A percentile compares a stretch with the other conserved stretches of the same genome.
Evolutionary conservation across 106 monocot genomes (phyloP).

Genomic region (Ottelia alismoides): DNA sequence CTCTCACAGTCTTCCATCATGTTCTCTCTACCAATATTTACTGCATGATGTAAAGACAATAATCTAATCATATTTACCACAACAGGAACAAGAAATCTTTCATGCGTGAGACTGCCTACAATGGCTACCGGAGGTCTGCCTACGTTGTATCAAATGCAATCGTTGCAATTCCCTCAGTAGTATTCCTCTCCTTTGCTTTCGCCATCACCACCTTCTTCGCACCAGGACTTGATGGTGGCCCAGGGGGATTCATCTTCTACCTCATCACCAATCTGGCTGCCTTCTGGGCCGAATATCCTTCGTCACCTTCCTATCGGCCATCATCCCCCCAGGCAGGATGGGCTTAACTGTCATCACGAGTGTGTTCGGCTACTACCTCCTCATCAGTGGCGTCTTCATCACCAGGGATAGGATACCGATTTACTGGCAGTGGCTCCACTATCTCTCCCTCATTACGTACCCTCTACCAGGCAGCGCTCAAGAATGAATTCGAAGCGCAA

Average conservation of each 20-base stretch:
- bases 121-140: neutral
- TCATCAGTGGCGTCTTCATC: constrained; percentile 91
- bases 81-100: too few species aligned
- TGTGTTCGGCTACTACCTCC: constrained; percentile 22
- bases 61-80: too few species aligned
- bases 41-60: too few species aligned
- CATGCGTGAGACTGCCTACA: neutral
- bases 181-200: neutral
- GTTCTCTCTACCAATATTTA: neutral
- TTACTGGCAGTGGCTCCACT: constrained; percentile 92
- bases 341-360: neutral
- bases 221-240: neutral
- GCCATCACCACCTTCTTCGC: neutral
- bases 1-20: neutral
- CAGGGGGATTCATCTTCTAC: neutral
- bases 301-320: neutral
- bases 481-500: neutral
- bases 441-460: constrained; percentile 36
- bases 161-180: neutral
- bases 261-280: neutral
- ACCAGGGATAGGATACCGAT: constrained; percentile 47
- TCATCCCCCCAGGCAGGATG: neutral
- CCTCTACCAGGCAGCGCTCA: neutral
- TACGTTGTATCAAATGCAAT: neutral
- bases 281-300: neutral